Evolutionary conservation across 345 rosid species (phyloP).

Genomic region (Citrus unshiu): DNA sequence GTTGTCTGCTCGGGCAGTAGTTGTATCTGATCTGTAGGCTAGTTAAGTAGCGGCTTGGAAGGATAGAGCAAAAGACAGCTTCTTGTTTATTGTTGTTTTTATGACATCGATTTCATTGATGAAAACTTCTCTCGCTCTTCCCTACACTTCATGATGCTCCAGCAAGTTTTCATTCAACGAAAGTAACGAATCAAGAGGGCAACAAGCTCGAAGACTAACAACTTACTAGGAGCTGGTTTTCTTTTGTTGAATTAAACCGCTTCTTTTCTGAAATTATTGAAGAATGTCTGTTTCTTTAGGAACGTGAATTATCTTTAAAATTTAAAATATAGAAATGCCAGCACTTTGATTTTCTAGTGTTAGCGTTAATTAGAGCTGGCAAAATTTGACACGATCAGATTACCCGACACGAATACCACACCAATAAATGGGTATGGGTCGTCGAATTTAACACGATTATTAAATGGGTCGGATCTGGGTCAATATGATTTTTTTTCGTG

Average conservation of each 20-base stretch:
- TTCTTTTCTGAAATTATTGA: no score
- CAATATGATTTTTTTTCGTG: no score
- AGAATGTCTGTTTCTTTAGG: no score
- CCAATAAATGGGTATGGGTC: no score
- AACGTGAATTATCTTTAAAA: no score
- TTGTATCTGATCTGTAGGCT: background rate
- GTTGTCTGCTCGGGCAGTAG: background rate
- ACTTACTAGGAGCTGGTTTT: background rate
- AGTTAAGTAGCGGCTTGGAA: background rate
- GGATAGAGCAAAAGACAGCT: background rate
- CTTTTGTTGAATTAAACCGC: no score
- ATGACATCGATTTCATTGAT: constrained; percentile 12
- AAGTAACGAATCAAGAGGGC: background rate
- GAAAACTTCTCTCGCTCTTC: background rate
- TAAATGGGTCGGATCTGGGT: no score
- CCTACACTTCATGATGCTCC: background rate
- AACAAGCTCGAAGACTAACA: no score
- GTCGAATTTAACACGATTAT: no score
- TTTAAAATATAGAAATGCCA: background rate
- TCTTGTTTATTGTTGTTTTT: background rate
- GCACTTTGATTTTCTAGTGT: background rate
- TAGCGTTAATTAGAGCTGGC: background rate
- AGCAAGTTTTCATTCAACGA: background rate
- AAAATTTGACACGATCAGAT: no score
- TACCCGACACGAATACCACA: no score